Base-by-base conservation (phyloP, 192 early-diverging fungal species). In the Coemansia reversa region DNA sequence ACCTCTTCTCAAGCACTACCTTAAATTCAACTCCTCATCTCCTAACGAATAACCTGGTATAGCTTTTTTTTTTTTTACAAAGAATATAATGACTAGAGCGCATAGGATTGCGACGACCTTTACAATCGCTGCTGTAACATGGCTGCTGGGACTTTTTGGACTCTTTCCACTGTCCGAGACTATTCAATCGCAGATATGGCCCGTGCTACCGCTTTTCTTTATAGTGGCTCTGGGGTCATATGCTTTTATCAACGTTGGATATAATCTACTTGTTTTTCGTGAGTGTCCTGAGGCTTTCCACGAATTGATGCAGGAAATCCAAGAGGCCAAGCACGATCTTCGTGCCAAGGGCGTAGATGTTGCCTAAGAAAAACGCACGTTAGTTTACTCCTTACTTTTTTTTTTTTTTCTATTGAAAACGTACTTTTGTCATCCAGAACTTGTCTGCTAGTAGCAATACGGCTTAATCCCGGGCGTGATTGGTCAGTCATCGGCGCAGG, bases 231-330 rank as follows among this genome's bases (percentile, higher is more conserved):
- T 97, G 69, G 94, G 94, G 7, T 83, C 92, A n/a, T 96, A 97
- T 76, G 91, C 90, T 29, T 86, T 98, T 32, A 86, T 85, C 32
- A 90, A 86, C 67, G 86, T 98, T 58, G 96, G 96, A 24, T 94
- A 87, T 58, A 88, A 89, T 51, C 84, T 98, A 47, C 66, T 91
- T 39, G 93, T 87, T 1, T 98, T 98, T 79, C 84, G 92, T 23
- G 93, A 98, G 67, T 95, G 94, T 76, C 91, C 93, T 47, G 93
- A 93, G 55, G 96, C 94, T 7, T 90, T 91, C 76, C 74, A 86
- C 30, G 90, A 91, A 67, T 86, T 98, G 27, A 53, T 55, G 68
- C 84, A 95, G 89, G 89, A 95, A 84, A 94, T 95, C 58, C 77
- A 86, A 51, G 81, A 86, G 70, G 93, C 93, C 20, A 93, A 93